phyloP scores from a whole-genome alignment of 257 asterid species.

The Scutellaria barbata region DNA sequence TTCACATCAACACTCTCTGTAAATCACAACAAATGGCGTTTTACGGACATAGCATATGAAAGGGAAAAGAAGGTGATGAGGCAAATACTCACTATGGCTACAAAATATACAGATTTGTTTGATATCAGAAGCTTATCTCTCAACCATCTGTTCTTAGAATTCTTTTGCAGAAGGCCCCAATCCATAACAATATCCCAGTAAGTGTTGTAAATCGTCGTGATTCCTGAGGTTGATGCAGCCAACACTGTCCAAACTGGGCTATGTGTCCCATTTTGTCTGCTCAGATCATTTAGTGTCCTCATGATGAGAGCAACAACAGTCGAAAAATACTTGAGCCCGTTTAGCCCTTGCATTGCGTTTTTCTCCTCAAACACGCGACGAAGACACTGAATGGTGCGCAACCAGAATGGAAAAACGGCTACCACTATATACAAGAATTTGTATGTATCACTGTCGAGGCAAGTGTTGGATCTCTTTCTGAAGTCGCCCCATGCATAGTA shows the following conservation, averaged over 20 bases:
- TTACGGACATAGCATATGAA: not conserved
- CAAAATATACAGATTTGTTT: conserved; percentile 59
- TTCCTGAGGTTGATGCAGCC: conserved; percentile 62
- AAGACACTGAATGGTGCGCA: conserved; percentile 68
- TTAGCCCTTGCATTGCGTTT: conserved; percentile 52
- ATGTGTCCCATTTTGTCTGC: conserved; percentile 29
- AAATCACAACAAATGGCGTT: too few species aligned
- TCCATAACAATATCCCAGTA: conserved; percentile 83
- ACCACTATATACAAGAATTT: conserved; percentile 45
- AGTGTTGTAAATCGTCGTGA: conserved; percentile 60
- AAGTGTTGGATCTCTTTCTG: conserved; percentile 51
- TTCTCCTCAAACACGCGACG: conserved; percentile 65
- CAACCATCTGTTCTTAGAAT: conserved; percentile 66
- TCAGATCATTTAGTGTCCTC: conserved; percentile 51
- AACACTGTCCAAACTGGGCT: conserved; percentile 42
- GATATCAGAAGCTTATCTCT: conserved; percentile 77
- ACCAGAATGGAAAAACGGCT: conserved; percentile 67
- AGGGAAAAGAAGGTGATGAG: not conserved
- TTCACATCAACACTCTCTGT: not conserved
- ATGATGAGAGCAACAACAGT: conserved; percentile 64
- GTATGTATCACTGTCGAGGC: conserved; percentile 39
- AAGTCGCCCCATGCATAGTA: conserved; percentile 81
- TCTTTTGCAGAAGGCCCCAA: conserved; percentile 71
- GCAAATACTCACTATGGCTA: conserved; percentile 66
- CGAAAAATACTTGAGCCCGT: conserved; percentile 66